phyloP scores from a whole-genome alignment of 306 rosid species.

The Malus fusca region DNA sequence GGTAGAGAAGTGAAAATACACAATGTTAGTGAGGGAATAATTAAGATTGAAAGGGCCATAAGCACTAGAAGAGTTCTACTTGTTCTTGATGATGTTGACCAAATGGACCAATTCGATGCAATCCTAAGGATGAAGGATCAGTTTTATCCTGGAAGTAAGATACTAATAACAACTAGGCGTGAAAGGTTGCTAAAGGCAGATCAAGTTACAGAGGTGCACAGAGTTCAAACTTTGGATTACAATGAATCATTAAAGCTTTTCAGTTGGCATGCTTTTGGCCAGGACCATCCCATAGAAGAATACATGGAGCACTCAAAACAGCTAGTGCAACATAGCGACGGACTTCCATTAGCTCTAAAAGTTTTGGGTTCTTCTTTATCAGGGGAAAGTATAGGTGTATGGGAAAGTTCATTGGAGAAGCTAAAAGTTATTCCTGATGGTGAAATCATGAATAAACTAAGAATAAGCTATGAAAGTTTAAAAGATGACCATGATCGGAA shows the following conservation, averaged over 20 bases:
- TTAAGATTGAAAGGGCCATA: neutral
- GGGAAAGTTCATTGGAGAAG: neutral
- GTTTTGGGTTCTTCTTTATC: neutral
- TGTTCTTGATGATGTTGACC: neutral
- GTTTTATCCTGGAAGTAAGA: neutral
- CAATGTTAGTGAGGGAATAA: neutral
- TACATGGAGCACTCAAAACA: neutral
- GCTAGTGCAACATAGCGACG: neutral
- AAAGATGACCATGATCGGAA: neutral
- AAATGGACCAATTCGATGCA: neutral
- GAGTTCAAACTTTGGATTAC: too few relatives aligned
- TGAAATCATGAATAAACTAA: neutral
- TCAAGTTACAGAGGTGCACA: neutral
- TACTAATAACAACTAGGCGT: neutral
- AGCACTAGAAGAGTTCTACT: neutral
- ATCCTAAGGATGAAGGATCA: neutral
- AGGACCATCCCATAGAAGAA: neutral
- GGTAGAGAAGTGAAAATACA: too few relatives aligned
- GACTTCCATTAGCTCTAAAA: neutral
- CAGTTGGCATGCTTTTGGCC: neutral
- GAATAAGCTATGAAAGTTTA: neutral
- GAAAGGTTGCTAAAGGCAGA: neutral
- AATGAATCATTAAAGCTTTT: neutral
- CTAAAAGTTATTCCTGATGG: neutral
- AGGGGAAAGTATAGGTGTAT: neutral